These are phyloP conservation scores for Shiraia sp. DNA, from an alignment of 2,329 filamentous ascomycete genomes.

Conservation along the genomic window DNA sequence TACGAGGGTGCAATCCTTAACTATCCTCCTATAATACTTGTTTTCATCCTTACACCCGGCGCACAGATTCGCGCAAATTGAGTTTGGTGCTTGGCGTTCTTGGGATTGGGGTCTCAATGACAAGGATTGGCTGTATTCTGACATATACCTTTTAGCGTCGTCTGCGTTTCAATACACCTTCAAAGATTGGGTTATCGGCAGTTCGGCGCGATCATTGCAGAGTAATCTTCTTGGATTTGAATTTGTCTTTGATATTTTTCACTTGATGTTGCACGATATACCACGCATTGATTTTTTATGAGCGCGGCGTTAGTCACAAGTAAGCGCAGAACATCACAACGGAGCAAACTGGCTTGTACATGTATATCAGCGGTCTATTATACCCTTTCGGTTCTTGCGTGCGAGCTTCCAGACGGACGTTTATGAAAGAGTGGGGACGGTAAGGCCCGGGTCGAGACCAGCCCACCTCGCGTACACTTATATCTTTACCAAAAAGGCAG, in stretches of 20 bases:
- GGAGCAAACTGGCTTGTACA: conserved; percentile 1
- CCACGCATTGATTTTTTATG: not conserved
- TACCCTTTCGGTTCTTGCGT: conserved; percentile 8
- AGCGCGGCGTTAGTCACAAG: not conserved
- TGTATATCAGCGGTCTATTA: conserved; percentile 9
- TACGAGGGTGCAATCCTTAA: no score
- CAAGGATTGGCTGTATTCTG: conserved; percentile 15
- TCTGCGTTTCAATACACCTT: conserved; percentile 14
- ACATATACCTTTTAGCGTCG: conserved; percentile 21
- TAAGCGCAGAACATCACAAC: not conserved
- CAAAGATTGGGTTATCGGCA: conserved; percentile 11
- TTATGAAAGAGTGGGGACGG: conserved; percentile 10
- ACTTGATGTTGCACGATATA: not conserved
- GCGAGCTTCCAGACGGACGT: conserved; percentile 10
- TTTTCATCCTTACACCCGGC: conserved; percentile 13
- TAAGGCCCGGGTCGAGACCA: conserved; percentile 3
- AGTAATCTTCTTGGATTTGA: conserved; percentile 3
- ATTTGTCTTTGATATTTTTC: not conserved
- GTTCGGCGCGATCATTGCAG: conserved; percentile 13
- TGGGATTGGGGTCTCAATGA: conserved; percentile 10
- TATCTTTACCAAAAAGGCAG: conserved; percentile 3
- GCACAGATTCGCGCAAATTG: conserved; percentile 7
- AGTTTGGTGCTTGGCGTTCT: conserved; percentile 6
- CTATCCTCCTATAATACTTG: no score
- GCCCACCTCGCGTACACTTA: conserved; percentile 8